Base-by-base conservation (phyloP, 1,139 yeast species). In the Saccharomyces hybrid region DNA sequence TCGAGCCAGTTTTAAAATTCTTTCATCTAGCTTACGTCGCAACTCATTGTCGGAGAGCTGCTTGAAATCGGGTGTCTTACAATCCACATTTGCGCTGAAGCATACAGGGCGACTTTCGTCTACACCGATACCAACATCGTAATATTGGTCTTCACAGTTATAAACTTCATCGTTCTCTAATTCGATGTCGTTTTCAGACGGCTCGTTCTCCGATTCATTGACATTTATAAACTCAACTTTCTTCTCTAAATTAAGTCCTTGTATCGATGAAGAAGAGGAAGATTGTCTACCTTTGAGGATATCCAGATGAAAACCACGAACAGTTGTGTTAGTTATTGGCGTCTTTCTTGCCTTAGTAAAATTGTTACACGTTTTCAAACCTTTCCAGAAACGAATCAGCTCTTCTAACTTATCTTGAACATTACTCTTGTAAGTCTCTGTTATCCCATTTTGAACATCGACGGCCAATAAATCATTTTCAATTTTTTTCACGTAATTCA, bases 31-130 rank as follows among this genome's bases (percentile, higher is more conserved):
- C 51, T 61, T 63, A 14, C 54, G 48, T 48, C 64, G 57, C 23
- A 69, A 53, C 50, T 68, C 69, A 25, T 63, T 66, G 52, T 69
- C 71, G 9, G 65, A 62, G 5, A 68, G 50, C 44, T 61, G 59
- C 38, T 54, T 53, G 27, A 57, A 52, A 31, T 56, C 58, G 46
- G 54, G 52, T 34, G 48, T 38, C 25, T 16, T 16, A 5, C 25
- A 16, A 38, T 16, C 9, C 5, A 8, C 5, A 20, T 8, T 38
- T 38, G 6, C 44, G 7, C 6, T 38, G n/a, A 38, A 38, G 13
- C 23, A 11, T 38, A 38, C n/a, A 9, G 25, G 44, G 25, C 9
- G 44, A 9, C 9, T 8, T 16, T 38, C 23, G 42, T 16, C 25
- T 16, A 38, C 7, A 16, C 23, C 44, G 4, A 6, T 20, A 38